These are phyloP conservation scores for Suhomyces prunicola DNA, from an alignment of 805 yeast genomes.

Conservation along the genomic window DNA sequence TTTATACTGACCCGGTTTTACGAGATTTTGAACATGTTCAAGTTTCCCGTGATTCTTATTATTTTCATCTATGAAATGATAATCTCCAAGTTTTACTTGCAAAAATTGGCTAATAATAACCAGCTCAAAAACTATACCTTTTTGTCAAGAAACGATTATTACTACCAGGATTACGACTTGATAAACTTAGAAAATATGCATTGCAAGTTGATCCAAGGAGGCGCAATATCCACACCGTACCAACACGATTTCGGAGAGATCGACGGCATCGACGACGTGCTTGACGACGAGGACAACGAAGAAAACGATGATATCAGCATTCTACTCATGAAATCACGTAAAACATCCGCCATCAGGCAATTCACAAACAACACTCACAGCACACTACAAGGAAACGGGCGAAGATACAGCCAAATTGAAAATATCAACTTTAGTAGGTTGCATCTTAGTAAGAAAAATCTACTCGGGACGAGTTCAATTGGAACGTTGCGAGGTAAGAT, in stretches of 20 bases:
- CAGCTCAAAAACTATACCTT: constrained; percentile 36
- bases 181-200: constrained; percentile 13
- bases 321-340: constrained; percentile 22
- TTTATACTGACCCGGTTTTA: constrained; percentile 8
- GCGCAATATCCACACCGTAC: constrained; percentile 4
- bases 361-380: not conserved
- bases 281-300: constrained; percentile 8
- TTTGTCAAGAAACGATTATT: constrained; percentile 28
- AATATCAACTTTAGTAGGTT: constrained; percentile 5
- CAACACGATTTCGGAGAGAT: constrained; percentile 10
- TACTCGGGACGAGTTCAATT: constrained; percentile 29
- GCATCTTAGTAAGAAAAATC: not conserved
- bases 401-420: constrained; percentile 14
- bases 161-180: constrained; percentile 29
- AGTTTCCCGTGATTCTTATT: constrained; percentile 32
- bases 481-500: constrained; percentile 31
- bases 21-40: constrained; percentile 25
- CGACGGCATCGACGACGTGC: not conserved
- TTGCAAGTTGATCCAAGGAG: constrained; percentile 9
- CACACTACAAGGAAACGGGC: constrained; percentile 2
- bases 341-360: constrained; percentile 20
- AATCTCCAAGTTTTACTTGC: constrained; percentile 19
- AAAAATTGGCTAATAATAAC: constrained; percentile 9
- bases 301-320: constrained; percentile 26
- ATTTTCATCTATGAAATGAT: constrained; percentile 33